Conservation (phyloP, 768 basidiomycete species). For the Ephemerocybe angulata region DNA sequence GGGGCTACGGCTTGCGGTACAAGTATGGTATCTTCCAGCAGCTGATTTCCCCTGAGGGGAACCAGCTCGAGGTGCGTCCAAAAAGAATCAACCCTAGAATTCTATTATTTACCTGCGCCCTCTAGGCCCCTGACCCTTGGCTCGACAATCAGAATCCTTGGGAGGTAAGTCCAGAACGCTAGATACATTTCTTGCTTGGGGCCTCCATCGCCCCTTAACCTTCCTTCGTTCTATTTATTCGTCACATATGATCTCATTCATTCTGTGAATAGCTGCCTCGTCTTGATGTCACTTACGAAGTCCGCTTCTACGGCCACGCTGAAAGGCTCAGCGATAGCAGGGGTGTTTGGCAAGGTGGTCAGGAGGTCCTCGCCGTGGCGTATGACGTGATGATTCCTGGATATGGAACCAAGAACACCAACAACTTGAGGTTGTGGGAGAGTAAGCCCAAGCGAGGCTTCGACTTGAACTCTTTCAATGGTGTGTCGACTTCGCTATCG, state of each 20-base stretch:
- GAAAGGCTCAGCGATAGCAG: constrained; percentile 60
- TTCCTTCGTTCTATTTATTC: background rate
- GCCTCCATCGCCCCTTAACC: background rate
- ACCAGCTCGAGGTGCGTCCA: constrained; percentile 77
- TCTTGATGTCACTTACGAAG: constrained; percentile 77
- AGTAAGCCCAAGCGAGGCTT: constrained; percentile 86
- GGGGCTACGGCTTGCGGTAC: constrained; percentile 94
- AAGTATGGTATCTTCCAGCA: constrained; percentile 97
- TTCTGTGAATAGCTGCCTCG: constrained; percentile 50
- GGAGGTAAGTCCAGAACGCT: constrained; percentile 41
- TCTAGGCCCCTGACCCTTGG: constrained; percentile 90
- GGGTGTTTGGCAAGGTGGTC: constrained; percentile 79
- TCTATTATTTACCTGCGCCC: no score
- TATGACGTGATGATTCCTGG: constrained; percentile 96
- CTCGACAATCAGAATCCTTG: constrained; percentile 83
- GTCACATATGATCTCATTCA: constrained; percentile 4
- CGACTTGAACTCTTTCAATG: constrained; percentile 94
- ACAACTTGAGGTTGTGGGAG: constrained; percentile 86
- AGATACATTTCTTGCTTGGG: background rate
- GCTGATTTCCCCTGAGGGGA: constrained; percentile 79
- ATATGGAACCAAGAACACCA: constrained; percentile 78
- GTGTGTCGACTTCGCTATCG: constrained; percentile 30
- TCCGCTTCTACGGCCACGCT: constrained; percentile 86
- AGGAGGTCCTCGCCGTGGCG: constrained; percentile 90
- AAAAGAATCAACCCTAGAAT: no score